phyloP scores from a whole-genome alignment of 768 basidiomycete genomes.

The Goffeauzyma gilvescens region DNA sequence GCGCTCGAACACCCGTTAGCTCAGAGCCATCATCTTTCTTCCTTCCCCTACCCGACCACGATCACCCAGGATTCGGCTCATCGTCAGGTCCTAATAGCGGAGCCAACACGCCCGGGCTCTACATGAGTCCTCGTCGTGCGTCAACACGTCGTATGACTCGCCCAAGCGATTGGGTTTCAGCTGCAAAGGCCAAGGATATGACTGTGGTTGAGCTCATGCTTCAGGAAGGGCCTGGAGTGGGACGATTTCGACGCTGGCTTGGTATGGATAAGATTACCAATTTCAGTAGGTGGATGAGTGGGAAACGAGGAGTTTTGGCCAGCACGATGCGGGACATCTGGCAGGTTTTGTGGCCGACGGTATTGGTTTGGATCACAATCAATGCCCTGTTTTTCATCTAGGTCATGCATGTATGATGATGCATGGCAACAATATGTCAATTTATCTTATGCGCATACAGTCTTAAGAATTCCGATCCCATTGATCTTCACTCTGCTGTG shows the following conservation, averaged over 20 bases:
- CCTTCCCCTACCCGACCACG: conserved; percentile 14
- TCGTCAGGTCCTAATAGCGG: no score
- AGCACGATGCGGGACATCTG: conserved; percentile 20
- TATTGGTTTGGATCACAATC: conserved; percentile 22
- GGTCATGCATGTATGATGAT: background rate
- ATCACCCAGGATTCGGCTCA: no score
- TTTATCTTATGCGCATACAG: no score
- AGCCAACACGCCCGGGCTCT: no score
- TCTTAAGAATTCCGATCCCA: no score
- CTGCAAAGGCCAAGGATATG: conserved; percentile 25
- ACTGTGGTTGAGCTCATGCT: conserved; percentile 14
- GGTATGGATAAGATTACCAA: conserved; percentile 8
- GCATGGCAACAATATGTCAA: background rate
- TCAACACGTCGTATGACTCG: no score
- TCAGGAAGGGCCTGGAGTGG: conserved; percentile 1
- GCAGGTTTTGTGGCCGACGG: conserved; percentile 25
- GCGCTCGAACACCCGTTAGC: no score
- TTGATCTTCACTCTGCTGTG: conserved; percentile 23
- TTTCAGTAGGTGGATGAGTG: conserved; percentile 18
- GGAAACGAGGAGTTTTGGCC: conserved; percentile 22
- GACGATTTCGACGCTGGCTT: conserved; percentile 6
- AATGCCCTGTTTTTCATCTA: conserved; percentile 25
- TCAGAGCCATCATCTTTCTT: conserved; percentile 14
- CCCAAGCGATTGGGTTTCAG: conserved; percentile 19
- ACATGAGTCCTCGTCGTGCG: no score